A percentile compares a stretch with the other conserved stretches of the same genome.
Conservation (phyloP, 176 grass and related monocot species). For the Oryza punctata region DNA sequence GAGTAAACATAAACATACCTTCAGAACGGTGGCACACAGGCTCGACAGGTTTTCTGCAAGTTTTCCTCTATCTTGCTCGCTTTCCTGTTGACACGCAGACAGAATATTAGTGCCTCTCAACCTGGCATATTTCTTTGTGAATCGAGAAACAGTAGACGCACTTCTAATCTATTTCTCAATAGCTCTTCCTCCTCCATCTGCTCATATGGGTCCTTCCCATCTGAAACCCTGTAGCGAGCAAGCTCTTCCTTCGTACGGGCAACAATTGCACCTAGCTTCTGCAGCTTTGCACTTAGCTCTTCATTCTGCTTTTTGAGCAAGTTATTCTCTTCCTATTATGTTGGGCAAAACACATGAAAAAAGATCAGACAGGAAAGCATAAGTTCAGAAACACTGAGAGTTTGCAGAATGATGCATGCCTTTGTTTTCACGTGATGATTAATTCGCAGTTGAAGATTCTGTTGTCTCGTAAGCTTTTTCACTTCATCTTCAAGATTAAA, state of each 20-base stretch:
- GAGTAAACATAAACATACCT: conserved; percentile 47
- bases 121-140: background rate
- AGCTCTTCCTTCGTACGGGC: conserved; percentile 75
- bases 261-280: conserved; percentile 55
- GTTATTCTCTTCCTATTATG: conserved; percentile 79
- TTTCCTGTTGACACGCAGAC: conserved; percentile 62
- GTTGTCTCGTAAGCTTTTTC: conserved; percentile 72
- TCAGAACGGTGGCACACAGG: conserved; percentile 68
- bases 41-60: conserved; percentile 64
- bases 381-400: conserved; percentile 9
- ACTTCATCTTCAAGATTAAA: conserved; percentile 86
- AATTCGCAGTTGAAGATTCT: conserved; percentile 87
- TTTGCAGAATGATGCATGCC: conserved; percentile 35
- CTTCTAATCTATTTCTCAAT: conserved; percentile 67
- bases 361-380: conserved; percentile 17
- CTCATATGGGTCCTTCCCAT: conserved; percentile 58
- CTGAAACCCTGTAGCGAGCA: conserved; percentile 57
- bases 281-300: conserved; percentile 67
- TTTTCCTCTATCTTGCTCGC: conserved; percentile 62
- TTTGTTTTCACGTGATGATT: conserved; percentile 99
- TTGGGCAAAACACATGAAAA: conserved; percentile 28
- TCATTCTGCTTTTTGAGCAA: conserved; percentile 68
- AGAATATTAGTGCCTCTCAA: conserved; percentile 22
- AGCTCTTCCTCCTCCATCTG: conserved; percentile 73
- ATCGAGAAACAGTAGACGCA: conserved; percentile 33